Percentiles rank a stretch among this genome's conserved stretches.
Evolutionary conservation across 306 rosid genomes (phyloP).

Genomic region (Pterocarpus santalinus): DNA sequence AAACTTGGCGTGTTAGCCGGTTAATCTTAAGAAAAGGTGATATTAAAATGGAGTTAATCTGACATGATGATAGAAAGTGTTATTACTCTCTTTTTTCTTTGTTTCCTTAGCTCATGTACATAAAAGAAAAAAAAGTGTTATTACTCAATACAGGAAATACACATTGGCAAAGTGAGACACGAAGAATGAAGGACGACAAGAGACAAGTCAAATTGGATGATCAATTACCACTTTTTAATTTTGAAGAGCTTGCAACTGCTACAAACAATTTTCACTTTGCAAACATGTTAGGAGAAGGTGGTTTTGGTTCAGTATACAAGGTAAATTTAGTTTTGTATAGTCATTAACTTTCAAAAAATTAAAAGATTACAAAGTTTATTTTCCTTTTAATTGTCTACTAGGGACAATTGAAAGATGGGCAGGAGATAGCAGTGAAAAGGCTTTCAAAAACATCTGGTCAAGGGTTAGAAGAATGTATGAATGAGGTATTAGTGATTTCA

Average conservation of each 20-base stretch:
- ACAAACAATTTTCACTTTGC: constrained; percentile 36
- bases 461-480: constrained; percentile 52
- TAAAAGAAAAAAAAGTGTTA: no score
- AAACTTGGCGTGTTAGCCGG: no score
- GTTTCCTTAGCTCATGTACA: no score
- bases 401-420: constrained; percentile 37
- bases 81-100: neutral
- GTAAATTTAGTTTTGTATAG: neutral
- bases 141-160: neutral
- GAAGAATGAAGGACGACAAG: neutral
- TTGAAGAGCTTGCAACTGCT: constrained; percentile 44
- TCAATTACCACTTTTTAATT: constrained; percentile 1
- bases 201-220: constrained; percentile 28
- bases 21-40: no score
- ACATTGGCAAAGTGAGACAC: neutral
- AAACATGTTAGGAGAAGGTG: constrained; percentile 6
- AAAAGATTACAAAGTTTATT: neutral
- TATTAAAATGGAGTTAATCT: neutral
- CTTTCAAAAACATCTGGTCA: constrained; percentile 41
- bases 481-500: constrained; percentile 53
- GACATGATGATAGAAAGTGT: neutral
- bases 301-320: constrained; percentile 39
- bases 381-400: neutral
- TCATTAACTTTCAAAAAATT: neutral
- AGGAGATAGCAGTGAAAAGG: constrained; percentile 50